A percentile compares a stretch with the other conserved stretches of the same genome.
Conservation (phyloP, 73 alveolate species). For the Paramecium primaurelia region DNA sequence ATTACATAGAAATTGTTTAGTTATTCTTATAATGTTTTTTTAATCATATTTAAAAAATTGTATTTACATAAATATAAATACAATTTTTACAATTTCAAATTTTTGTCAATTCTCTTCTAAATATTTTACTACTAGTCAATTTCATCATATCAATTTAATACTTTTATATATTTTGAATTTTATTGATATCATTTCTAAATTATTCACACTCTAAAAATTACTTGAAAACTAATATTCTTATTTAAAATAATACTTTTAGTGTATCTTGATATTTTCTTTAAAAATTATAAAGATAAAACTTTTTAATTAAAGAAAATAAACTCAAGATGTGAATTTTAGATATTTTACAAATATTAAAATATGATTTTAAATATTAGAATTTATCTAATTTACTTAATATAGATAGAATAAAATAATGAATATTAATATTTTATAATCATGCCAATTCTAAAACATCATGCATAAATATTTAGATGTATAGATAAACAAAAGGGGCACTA, state of each 20-base stretch:
- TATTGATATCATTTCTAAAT: no score
- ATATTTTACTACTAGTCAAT: neutral
- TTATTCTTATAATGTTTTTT: slow-evolving; percentile 10
- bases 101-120: neutral
- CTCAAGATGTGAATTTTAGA: no score
- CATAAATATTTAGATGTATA: neutral
- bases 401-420: neutral
- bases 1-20: slow-evolving; percentile 61
- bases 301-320: no score
- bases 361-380: no score
- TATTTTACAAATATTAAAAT: no score
- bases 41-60: no score
- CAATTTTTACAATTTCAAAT: neutral
- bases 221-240: no score
- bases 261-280: no score
- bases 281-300: no score
- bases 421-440: neutral
- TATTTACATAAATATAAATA: neutral
- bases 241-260: no score
- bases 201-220: no score
- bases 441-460: slow-evolving; percentile 21
- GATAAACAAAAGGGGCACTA: slow-evolving; percentile 30
- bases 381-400: no score
- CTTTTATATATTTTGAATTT: neutral
- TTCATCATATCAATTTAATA: neutral